Conservation (phyloP, 768 basidiomycete genomes). For the Russula sp. region DNA sequence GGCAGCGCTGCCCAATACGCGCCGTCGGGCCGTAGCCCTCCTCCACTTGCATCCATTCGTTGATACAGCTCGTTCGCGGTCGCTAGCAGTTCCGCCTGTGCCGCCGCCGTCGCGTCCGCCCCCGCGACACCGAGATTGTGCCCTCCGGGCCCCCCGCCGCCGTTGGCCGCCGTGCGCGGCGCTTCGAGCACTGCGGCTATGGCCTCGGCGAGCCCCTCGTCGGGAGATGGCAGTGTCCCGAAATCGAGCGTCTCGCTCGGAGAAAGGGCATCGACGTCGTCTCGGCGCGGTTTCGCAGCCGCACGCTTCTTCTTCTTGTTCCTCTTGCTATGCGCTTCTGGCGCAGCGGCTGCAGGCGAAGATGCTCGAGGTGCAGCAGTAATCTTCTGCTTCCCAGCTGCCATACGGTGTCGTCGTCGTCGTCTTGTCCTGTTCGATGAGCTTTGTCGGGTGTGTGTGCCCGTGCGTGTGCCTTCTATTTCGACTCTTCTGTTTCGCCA, state of each 20-base stretch:
- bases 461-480: neutral
- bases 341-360: neutral
- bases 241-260: slow-evolving; percentile 17
- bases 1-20: slow-evolving; percentile 67
- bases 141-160: neutral
- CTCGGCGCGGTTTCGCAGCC: slow-evolving; percentile 3
- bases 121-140: slow-evolving; percentile 5
- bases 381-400: slow-evolving; percentile 17
- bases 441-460: neutral
- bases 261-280: slow-evolving; percentile 11
- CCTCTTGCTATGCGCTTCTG: slow-evolving; percentile 5
- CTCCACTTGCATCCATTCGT: slow-evolving; percentile 22
- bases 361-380: neutral
- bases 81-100: slow-evolving; percentile 36
- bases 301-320: slow-evolving; percentile 18
- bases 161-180: slow-evolving; percentile 4
- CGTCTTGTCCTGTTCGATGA: neutral
- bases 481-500: neutral
- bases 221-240: slow-evolving; percentile 15
- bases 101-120: slow-evolving; percentile 19
- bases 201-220: slow-evolving; percentile 21
- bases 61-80: slow-evolving; percentile 46
- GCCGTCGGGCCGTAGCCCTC: slow-evolving; percentile 39
- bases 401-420: slow-evolving; percentile 1
- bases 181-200: slow-evolving; percentile 20